A percentile compares a stretch with the other conserved stretches of the same genome.
Conservation (phyloP, 1,139 yeast genomes). For the Saccharomyces uvarum region DNA sequence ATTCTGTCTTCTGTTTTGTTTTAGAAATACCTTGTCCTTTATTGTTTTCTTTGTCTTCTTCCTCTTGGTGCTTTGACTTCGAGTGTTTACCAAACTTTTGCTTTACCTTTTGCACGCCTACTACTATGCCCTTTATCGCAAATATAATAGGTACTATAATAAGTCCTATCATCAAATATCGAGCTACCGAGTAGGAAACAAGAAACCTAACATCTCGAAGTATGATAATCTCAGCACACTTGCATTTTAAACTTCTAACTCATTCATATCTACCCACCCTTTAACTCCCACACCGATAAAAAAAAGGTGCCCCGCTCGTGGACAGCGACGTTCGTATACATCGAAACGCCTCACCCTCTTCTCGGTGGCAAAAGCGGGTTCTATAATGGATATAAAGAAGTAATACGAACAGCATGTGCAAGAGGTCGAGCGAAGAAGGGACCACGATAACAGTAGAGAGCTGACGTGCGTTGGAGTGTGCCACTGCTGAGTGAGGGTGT, state of each 20-base stretch:
- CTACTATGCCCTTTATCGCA: not conserved
- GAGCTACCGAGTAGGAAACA: not conserved
- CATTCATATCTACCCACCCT: not conserved
- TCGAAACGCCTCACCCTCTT: not conserved
- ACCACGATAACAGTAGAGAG: not conserved
- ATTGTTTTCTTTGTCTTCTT: not conserved
- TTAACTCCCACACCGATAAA: not conserved
- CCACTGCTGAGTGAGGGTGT: not conserved
- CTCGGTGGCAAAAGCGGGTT: not conserved
- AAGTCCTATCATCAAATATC: not conserved
- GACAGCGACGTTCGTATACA: not conserved
- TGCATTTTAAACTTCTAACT: not conserved
- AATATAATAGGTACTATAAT: not conserved
- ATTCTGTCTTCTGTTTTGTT: not conserved
- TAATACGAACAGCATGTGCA: not conserved
- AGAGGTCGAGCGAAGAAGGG: not conserved
- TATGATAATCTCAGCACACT: not conserved
- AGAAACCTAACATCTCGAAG: not conserved
- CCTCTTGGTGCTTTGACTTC: not conserved
- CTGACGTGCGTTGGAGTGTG: not conserved
- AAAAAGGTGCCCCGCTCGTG: not conserved
- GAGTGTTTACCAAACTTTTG: not conserved
- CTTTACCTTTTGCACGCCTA: not conserved
- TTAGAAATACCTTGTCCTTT: not conserved
- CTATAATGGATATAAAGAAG: not conserved